Percentiles rank a stretch among this genome's conserved stretches.
These are phyloP conservation scores for Pascua guehoae DNA, from an alignment of 1,284 basidiomycete species.

Conservation along the genomic window DNA sequence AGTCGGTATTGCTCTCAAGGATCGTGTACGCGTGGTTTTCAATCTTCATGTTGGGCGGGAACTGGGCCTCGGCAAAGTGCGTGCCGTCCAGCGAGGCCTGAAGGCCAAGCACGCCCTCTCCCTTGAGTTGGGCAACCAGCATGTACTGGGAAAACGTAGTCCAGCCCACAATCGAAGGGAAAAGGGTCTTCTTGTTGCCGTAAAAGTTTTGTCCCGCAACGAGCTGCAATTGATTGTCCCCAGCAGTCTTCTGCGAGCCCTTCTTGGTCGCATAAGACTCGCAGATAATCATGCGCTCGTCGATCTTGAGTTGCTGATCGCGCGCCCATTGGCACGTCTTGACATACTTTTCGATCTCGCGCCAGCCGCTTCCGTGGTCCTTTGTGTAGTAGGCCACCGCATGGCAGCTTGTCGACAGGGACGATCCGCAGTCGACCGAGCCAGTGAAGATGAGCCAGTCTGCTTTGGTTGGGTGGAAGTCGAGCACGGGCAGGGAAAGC, in stretches of 20 bases:
- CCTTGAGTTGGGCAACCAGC: conserved; percentile 79
- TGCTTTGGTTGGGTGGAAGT: conserved; percentile 77
- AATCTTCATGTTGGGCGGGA: conserved; percentile 84
- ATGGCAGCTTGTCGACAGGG: conserved; percentile 56
- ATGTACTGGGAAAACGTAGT: conserved; percentile 95
- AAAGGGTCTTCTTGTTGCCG: conserved; percentile 66
- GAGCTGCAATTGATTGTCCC: conserved; percentile 70
- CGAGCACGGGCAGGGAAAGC: conserved; percentile 70
- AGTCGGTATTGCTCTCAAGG: conserved; percentile 86
- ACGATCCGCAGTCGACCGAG: conserved; percentile 60
- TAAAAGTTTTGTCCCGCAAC: conserved; percentile 77
- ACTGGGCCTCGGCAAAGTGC: conserved; percentile 76
- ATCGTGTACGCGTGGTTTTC: conserved; percentile 63
- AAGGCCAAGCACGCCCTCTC: conserved; percentile 61
- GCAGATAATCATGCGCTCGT: conserved; percentile 84
- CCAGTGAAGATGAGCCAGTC: conserved; percentile 92
- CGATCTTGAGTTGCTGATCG: conserved; percentile 71
- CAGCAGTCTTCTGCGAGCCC: conserved; percentile 64
- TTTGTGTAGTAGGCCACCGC: conserved; percentile 69
- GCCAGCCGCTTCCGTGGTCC: conserved; percentile 76
- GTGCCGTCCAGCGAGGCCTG: conserved; percentile 89
- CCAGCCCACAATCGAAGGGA: conserved; percentile 86
- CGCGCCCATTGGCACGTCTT: conserved; percentile 87
- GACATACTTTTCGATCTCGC: conserved; percentile 77
- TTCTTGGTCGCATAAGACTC: conserved; percentile 80